Base-by-base conservation (phyloP, 1,139 yeast genomes). In the Debaryomyces sp. region DNA sequence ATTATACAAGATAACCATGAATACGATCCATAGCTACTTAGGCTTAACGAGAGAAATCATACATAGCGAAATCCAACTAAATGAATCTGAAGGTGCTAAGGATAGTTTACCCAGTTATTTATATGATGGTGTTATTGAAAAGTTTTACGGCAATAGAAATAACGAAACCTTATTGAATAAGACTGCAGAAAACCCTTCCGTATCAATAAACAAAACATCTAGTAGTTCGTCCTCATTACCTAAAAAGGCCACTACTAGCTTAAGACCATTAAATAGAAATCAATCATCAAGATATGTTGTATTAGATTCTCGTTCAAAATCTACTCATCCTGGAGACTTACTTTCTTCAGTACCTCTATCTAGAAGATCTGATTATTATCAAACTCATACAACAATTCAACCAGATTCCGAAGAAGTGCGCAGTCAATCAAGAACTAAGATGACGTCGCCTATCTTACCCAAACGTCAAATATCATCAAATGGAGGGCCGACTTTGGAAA, bases 1-100 rank as follows among this genome's bases (percentile, higher is more conserved):
- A 53, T 75, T 94, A 49, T 90, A 90, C 63, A 81, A 96, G 58
- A 97, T 94, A 6, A 92, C 98, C 0, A 85, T 92, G 68, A 94
- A 87, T 61, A 89, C 97, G 0, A 89, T 95, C 10, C 95, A 92
- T 62, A 80, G 83, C 57, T 94, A 94, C 63, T 73, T 94, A 45
- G 97, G 96, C 0, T 70, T 94, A 30, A 90, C 98, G 0, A 75
- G 82, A 24, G 97, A 91, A 58, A 84, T 94, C 35, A 80, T 89
- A 56, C 84, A 86, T 48, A 85, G 92, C 15, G 99, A 94, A 62
- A 69, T 80, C 5, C 74, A 76, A 18, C 71, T 94, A 46, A 94
- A 94, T 62, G 63, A 69, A 7, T 70, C 77, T 1, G 65, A 69
- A 18, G 57, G 58, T 13, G 50, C 55, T 0, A 49, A 49, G n/a